Evolutionary conservation across 495 filamentous ascomycete species (phyloP).

Genomic region (Parathielavia hyrcaniae): DNA sequence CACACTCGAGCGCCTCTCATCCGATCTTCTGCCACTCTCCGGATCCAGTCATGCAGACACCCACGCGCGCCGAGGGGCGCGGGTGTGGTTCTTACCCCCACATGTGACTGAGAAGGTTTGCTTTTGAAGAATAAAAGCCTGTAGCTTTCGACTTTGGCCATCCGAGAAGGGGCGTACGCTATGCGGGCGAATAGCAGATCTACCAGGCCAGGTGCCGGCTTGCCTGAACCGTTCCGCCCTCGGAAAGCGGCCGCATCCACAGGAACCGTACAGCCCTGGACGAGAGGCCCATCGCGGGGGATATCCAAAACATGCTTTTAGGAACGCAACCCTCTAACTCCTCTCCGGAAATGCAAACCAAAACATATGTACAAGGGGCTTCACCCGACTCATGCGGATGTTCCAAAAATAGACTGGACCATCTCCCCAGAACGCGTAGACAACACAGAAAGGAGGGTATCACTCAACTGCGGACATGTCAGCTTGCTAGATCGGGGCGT

Average conservation of each 20-base stretch:
- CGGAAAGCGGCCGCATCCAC: neutral
- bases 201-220: neutral
- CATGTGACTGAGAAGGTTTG: conserved; percentile 2
- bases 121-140: neutral
- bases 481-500: neutral
- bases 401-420: conserved; percentile 63
- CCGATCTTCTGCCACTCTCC: conserved; percentile 13
- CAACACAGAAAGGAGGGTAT: conserved; percentile 70
- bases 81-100: neutral
- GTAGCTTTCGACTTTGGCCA: neutral
- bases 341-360: neutral
- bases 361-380: neutral
- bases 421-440: conserved; percentile 69
- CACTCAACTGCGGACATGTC: conserved; percentile 51
- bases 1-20: neutral
- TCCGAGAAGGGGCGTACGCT: neutral
- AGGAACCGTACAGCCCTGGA: neutral
- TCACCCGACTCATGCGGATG: conserved; percentile 12
- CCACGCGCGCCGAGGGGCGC: neutral
- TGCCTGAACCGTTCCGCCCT: neutral
- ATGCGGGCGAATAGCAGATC: neutral
- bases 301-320: conserved; percentile 6
- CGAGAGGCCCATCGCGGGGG: neutral
- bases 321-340: neutral
- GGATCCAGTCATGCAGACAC: conserved; percentile 3